These are phyloP conservation scores for Pelargonium citronellum DNA, from an alignment of 441 rosid genomes.

Conservation along the genomic window DNA sequence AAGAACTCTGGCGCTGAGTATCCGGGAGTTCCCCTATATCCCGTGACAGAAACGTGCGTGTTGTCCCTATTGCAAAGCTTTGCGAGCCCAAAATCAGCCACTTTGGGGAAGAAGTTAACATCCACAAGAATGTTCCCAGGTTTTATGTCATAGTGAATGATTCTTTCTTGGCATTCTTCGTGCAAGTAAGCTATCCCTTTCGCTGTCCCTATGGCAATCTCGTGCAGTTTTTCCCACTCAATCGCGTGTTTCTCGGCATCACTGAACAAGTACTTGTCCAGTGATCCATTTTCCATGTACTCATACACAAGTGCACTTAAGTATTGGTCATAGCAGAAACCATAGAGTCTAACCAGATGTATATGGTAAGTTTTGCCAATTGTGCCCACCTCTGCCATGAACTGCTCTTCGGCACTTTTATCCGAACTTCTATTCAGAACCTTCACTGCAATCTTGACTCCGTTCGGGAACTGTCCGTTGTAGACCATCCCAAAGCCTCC, in stretches of 20 bases:
- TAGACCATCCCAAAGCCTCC: constrained; percentile 26
- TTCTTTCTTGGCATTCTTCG: constrained; percentile 19
- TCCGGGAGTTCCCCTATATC: constrained; percentile 21
- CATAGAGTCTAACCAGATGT: constrained; percentile 22
- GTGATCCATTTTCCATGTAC: constrained; percentile 27
- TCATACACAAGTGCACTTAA: constrained; percentile 22
- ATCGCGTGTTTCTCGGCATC: background rate
- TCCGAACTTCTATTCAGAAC: constrained; percentile 11
- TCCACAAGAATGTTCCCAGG: constrained; percentile 28
- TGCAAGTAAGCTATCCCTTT: constrained; percentile 27
- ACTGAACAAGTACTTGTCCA: constrained; percentile 12
- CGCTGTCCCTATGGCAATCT: constrained; percentile 17
- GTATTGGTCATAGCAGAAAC: constrained; percentile 22
- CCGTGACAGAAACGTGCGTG: constrained; percentile 10
- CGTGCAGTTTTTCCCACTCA: constrained; percentile 13
- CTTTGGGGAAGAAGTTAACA: constrained; percentile 13
- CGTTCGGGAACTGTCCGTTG: constrained; percentile 18
- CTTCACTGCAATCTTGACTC: constrained; percentile 19
- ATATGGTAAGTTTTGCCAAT: constrained; percentile 22
- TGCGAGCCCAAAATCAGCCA: constrained; percentile 25
- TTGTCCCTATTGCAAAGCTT: constrained; percentile 17
- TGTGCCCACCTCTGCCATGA: constrained; percentile 28
- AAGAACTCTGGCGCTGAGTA: constrained; percentile 19
- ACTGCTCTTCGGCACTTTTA: constrained; percentile 22
- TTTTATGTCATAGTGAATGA: constrained; percentile 28